Evolutionary conservation across 495 filamentous ascomycete genomes (phyloP).

Genomic region (Aspergillus taichungensis): DNA sequence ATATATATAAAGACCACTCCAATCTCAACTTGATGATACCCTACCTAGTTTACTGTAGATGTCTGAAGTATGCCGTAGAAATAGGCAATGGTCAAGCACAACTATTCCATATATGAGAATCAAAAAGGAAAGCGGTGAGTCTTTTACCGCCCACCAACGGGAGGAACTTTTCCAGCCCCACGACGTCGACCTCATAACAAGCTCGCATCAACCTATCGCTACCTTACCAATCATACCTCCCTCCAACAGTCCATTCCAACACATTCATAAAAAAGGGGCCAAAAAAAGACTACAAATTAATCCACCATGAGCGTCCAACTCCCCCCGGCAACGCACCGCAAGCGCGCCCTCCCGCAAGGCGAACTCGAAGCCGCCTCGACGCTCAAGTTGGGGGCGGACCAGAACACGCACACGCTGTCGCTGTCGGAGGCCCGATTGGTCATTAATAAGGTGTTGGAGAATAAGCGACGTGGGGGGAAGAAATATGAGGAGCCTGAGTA

Average conservation of each 20-base stretch:
- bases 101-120: too few relatives aligned
- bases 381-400: constrained; percentile 85
- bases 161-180: too few relatives aligned
- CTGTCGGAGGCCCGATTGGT: constrained; percentile 86
- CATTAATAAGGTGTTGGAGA: constrained; percentile 76
- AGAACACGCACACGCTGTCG: constrained; percentile 77
- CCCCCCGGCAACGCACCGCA: constrained; percentile 54
- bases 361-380: constrained; percentile 81
- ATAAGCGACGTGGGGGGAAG: constrained; percentile 37
- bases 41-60: too few relatives aligned
- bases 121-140: too few relatives aligned
- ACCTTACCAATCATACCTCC: not conserved
- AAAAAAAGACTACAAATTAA: too few relatives aligned
- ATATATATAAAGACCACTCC: too few relatives aligned
- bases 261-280: not conserved
- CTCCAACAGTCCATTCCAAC: not conserved
- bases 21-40: too few relatives aligned
- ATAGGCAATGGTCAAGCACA: too few relatives aligned
- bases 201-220: too few relatives aligned
- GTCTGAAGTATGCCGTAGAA: too few relatives aligned
- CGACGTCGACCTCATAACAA: too few relatives aligned
- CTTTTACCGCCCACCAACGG: too few relatives aligned
- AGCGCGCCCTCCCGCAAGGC: constrained; percentile 62
- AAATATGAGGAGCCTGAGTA: constrained; percentile 46
- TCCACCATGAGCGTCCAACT: constrained; percentile 32